These are phyloP conservation scores for Polyporus arcularius DNA, from an alignment of 768 basidiomycete species.

Conservation along the genomic window DNA sequence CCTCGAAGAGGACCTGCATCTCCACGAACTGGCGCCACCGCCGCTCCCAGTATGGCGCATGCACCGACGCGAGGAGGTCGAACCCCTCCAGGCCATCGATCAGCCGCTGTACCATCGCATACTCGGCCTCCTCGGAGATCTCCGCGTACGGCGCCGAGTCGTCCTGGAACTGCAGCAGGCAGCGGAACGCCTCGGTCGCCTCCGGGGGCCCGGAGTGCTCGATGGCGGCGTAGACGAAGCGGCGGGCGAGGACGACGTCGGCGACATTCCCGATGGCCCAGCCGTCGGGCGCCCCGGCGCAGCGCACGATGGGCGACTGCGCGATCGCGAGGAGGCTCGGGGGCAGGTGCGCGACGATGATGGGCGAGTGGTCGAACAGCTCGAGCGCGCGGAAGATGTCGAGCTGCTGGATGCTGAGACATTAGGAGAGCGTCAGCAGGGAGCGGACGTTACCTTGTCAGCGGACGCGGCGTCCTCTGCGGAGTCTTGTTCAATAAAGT, in stretches of 20 bases:
- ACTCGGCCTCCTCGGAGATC: neutral
- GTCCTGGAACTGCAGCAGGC: too few species aligned
- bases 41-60: constrained; percentile 17
- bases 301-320: constrained; percentile 23
- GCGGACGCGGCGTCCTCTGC: neutral
- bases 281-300: neutral
- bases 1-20: neutral
- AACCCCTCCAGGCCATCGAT: constrained; percentile 3
- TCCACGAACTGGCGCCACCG: constrained; percentile 2
- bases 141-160: neutral
- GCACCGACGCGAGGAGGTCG: constrained; percentile 11
- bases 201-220: constrained; percentile 7
- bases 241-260: constrained; percentile 23
- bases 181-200: neutral
- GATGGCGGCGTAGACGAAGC: constrained; percentile 21
- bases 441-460: neutral
- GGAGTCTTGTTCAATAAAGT: constrained; percentile 13
- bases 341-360: constrained; percentile 18
- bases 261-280: constrained; percentile 23
- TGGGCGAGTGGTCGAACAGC: constrained; percentile 1
- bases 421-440: neutral
- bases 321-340: constrained; percentile 16
- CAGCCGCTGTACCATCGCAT: neutral
- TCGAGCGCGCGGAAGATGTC: constrained; percentile 1
- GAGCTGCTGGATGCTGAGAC: neutral